These are phyloP conservation scores for Curvularia sp. DNA, from an alignment of 2,329 filamentous ascomycete genomes.

Conservation along the genomic window DNA sequence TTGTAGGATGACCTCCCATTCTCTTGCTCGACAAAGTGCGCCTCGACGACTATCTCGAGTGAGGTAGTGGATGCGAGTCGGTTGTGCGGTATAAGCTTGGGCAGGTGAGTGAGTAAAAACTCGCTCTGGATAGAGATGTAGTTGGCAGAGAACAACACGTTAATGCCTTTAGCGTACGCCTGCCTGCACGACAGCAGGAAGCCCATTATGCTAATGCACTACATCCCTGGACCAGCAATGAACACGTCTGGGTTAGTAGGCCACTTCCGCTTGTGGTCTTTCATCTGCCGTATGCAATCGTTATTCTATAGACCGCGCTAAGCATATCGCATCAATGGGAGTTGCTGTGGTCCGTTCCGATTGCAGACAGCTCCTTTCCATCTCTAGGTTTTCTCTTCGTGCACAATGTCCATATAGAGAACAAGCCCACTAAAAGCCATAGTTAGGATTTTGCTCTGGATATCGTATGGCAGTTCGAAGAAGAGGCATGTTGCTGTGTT, in stretches of 20 bases:
- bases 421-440: conserved; percentile 12
- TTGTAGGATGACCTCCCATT: not conserved
- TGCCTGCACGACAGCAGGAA: conserved; percentile 22
- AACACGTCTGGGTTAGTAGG: too few relatives aligned
- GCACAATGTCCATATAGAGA: conserved; percentile 17
- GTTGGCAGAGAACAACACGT: conserved; percentile 19
- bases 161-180: conserved; percentile 22
- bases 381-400: conserved; percentile 5
- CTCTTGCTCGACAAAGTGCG: not conserved
- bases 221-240: too few relatives aligned
- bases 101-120: conserved; percentile 19
- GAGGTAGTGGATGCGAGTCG: conserved; percentile 15
- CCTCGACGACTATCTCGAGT: conserved; percentile 10
- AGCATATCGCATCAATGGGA: not conserved
- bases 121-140: conserved; percentile 14
- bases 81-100: conserved; percentile 11
- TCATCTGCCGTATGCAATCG: not conserved
- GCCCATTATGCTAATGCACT: conserved; percentile 14
- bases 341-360: not conserved
- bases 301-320: not conserved
- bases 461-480: conserved; percentile 18
- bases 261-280: not conserved
- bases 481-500: conserved; percentile 11
- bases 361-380: conserved; percentile 12
- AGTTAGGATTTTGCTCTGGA: conserved; percentile 11